Evolutionary conservation across 1,284 basidiomycete species (phyloP).

Genomic region (Puccinia horiana): DNA sequence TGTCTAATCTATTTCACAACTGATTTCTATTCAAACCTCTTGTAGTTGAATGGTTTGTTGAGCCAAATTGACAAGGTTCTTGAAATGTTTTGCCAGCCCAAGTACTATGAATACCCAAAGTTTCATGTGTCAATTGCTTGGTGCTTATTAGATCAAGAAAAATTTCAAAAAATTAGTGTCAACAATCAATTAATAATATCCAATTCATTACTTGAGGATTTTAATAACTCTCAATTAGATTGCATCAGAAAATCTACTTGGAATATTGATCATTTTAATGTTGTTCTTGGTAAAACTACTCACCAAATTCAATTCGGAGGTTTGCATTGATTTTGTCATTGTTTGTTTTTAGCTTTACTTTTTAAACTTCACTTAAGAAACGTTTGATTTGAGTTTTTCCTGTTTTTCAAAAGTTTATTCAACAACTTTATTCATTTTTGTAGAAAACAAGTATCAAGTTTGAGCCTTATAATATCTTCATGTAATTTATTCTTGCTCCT

Average conservation of each 20-base stretch:
- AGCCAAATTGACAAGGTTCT: background rate
- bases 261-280: slow-evolving; percentile 10
- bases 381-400: too few species aligned
- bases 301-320: background rate
- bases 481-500: too few species aligned
- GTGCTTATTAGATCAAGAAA: slow-evolving; percentile 3
- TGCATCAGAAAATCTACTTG: background rate
- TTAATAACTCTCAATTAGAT: background rate
- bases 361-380: too few species aligned
- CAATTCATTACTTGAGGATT: background rate
- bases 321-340: background rate
- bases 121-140: slow-evolving; percentile 25
- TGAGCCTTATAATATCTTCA: too few species aligned
- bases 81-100: background rate
- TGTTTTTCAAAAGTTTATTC: too few species aligned
- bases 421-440: too few species aligned
- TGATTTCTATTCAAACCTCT: background rate
- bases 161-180: background rate
- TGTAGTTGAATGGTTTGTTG: background rate
- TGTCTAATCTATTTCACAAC: background rate
- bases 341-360: background rate
- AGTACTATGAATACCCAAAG: slow-evolving; percentile 5
- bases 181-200: background rate
- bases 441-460: too few species aligned
- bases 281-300: background rate